Percentiles rank a stretch among this genome's conserved stretches.
Conservation (phyloP, 1,139 yeast genomes). For the Zygoascus meyerae region DNA sequence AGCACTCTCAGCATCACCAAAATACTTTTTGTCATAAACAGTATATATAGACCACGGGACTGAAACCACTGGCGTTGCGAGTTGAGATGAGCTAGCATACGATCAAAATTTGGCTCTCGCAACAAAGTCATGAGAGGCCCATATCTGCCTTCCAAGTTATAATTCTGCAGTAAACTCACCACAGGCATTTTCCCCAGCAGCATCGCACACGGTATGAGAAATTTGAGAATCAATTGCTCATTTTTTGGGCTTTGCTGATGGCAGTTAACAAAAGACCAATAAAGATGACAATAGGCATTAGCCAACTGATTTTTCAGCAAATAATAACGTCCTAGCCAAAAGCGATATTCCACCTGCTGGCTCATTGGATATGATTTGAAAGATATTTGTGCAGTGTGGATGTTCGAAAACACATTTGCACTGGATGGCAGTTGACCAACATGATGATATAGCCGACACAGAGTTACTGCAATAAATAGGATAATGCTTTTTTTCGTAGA, state of each 20-base stretch:
- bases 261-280: constrained; percentile 54
- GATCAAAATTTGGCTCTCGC: constrained; percentile 26
- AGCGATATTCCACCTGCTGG: constrained; percentile 62
- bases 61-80: constrained; percentile 5
- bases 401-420: constrained; percentile 68
- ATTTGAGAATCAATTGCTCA: constrained; percentile 41
- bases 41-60: constrained; percentile 6
- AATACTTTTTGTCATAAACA: constrained; percentile 9
- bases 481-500: constrained; percentile 36
- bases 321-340: constrained; percentile 60
- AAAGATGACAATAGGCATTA: constrained; percentile 52
- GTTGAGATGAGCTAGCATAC: constrained; percentile 26
- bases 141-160: constrained; percentile 24
- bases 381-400: constrained; percentile 52
- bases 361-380: constrained; percentile 43
- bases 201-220: constrained; percentile 48
- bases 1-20: constrained; percentile 19
- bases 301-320: constrained; percentile 53
- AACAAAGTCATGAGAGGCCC: constrained; percentile 28
- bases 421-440: constrained; percentile 63
- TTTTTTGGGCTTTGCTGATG: constrained; percentile 34
- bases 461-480: constrained; percentile 48
- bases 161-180: constrained; percentile 21
- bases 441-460: constrained; percentile 59
- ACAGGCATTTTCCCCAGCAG: constrained; percentile 35